Percentiles rank a stretch among this genome's conserved stretches.
Evolutionary conservation across 2,329 filamentous ascomycete species (phyloP).

Genomic region (Cercospora brassicicola): DNA sequence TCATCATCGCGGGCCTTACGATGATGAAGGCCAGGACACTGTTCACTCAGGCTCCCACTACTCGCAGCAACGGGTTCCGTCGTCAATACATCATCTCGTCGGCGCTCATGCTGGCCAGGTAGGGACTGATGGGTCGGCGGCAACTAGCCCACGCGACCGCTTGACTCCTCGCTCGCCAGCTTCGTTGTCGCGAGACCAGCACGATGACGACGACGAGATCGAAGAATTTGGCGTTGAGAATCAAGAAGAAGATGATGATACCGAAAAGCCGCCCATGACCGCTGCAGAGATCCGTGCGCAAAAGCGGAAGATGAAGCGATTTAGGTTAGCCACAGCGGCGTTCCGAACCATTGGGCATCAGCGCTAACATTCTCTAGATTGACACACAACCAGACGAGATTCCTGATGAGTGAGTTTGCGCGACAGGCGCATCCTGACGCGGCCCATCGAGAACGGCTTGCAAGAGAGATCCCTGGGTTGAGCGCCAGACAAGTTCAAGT

Average conservation of each 20-base stretch:
- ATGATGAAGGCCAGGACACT: background rate
- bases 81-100: slow-evolving; percentile 1
- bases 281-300: slow-evolving; percentile 51
- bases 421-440: slow-evolving; percentile 93
- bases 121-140: slow-evolving; percentile 46
- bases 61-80: background rate
- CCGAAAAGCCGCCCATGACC: slow-evolving; percentile 41
- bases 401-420: slow-evolving; percentile 94
- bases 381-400: slow-evolving; percentile 95
- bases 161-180: slow-evolving; percentile 48
- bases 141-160: slow-evolving; percentile 49
- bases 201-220: slow-evolving; percentile 42
- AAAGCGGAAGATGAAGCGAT: slow-evolving; percentile 68
- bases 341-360: slow-evolving; percentile 10
- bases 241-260: slow-evolving; percentile 31
- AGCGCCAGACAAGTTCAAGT: slow-evolving; percentile 93
- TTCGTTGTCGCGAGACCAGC: slow-evolving; percentile 36
- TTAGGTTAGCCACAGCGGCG: slow-evolving; percentile 56
- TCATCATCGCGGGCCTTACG: background rate
- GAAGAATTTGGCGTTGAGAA: slow-evolving; percentile 42
- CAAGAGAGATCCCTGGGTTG: slow-evolving; percentile 84
- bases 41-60: background rate
- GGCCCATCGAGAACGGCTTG: slow-evolving; percentile 81
- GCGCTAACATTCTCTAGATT: slow-evolving; percentile 57
- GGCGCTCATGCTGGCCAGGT: slow-evolving; percentile 3